Percentiles rank a stretch among this genome's conserved stretches.
These are phyloP conservation scores for Dactylellina sp. DNA, from an alignment of 2,329 filamentous ascomycete genomes.

Conservation along the genomic window DNA sequence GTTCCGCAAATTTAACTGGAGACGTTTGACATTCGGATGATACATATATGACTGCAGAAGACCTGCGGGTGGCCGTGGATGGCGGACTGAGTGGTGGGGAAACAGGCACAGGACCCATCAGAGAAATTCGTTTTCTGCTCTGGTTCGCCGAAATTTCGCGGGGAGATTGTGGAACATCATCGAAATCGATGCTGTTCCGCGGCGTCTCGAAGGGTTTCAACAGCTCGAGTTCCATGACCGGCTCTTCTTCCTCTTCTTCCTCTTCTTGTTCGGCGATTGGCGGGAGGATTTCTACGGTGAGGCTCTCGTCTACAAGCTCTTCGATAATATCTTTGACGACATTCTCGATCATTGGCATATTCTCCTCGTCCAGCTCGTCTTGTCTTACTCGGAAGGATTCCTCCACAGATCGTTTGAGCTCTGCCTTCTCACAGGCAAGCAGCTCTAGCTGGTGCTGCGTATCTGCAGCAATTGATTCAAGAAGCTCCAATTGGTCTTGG, in stretches of 20 bases:
- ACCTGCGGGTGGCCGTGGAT: conserved; percentile 50
- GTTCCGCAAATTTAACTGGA: conserved; percentile 38
- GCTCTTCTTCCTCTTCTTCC: conserved; percentile 33
- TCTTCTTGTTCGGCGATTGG: conserved; percentile 36
- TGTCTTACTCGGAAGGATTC: conserved; percentile 11
- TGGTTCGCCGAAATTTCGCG: conserved; percentile 79
- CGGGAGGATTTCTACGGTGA: conserved; percentile 30
- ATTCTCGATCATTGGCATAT: conserved; percentile 28
- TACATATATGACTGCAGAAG: conserved; percentile 47
- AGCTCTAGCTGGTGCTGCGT: conserved; percentile 54
- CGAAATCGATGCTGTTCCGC: conserved; percentile 58
- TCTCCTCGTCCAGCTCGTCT: conserved; percentile 46
- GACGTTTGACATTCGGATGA: conserved; percentile 48
- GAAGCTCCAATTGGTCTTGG: conserved; percentile 49
- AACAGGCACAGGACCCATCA: conserved; percentile 62
- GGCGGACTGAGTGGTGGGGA: conserved; percentile 51
- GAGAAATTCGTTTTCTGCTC: conserved; percentile 74
- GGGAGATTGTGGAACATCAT: conserved; percentile 67
- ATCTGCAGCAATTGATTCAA: conserved; percentile 54
- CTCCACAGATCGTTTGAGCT: conserved; percentile 52
- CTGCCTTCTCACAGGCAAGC: conserved; percentile 48
- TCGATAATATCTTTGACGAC: conserved; percentile 35
- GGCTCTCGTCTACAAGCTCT: conserved; percentile 38
- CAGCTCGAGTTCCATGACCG: conserved; percentile 60
- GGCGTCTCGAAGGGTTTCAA: conserved; percentile 63